Percentiles rank a stretch among this genome's conserved stretches.
Conservation (phyloP, 1,139 yeast genomes). For the Sugiyamaella neomexicana region DNA sequence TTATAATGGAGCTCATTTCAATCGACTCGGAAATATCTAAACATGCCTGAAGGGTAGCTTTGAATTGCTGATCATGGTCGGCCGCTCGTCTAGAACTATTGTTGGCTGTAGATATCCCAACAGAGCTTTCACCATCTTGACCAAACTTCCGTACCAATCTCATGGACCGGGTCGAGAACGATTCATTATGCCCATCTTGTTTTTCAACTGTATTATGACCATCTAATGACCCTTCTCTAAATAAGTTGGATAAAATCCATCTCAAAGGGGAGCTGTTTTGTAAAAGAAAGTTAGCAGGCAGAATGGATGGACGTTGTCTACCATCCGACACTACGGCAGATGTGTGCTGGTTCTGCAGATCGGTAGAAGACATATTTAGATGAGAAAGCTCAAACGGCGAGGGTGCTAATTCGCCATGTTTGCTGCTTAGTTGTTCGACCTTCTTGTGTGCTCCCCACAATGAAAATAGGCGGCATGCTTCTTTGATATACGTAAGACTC, state of each 20-base stretch:
- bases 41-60: slow-evolving; percentile 45
- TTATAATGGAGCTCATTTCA: slow-evolving; percentile 45
- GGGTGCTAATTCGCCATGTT: slow-evolving; percentile 30
- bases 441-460: slow-evolving; percentile 41
- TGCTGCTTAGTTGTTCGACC: slow-evolving; percentile 29
- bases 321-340: slow-evolving; percentile 19
- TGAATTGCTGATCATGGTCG: slow-evolving; percentile 30
- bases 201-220: neutral
- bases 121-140: slow-evolving; percentile 4
- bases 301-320: slow-evolving; percentile 26
- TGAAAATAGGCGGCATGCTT: slow-evolving; percentile 37
- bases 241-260: slow-evolving; percentile 36
- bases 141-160: slow-evolving; percentile 6
- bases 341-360: slow-evolving; percentile 15
- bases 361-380: slow-evolving; percentile 26
- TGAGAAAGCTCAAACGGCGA: slow-evolving; percentile 28
- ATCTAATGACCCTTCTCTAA: slow-evolving; percentile 29
- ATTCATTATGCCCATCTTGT: neutral
- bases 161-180: slow-evolving; percentile 9
- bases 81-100: slow-evolving; percentile 12
- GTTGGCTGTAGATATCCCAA: neutral
- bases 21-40: slow-evolving; percentile 52
- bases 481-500: slow-evolving; percentile 34
- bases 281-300: slow-evolving; percentile 23
- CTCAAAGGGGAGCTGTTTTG: slow-evolving; percentile 34